Evolutionary conservation across 176 grass and related monocot genomes (phyloP).

Genomic region (Ananas comosus): DNA sequence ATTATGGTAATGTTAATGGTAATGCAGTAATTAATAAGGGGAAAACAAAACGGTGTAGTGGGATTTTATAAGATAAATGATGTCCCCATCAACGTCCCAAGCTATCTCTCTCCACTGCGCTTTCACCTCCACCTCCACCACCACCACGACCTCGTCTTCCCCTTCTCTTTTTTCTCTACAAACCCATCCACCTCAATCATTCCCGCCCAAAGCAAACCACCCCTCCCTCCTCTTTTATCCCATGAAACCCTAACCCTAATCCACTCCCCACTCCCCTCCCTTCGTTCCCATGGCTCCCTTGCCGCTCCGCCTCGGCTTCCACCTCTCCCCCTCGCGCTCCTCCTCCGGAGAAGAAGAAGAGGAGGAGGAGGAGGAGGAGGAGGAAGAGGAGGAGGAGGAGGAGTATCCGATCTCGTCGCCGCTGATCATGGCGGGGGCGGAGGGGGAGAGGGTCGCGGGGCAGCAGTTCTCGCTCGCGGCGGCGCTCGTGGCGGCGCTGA

Average conservation of each 20-base stretch:
- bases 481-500: constrained; percentile 52
- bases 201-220: constrained; percentile 1
- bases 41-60: neutral
- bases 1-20: neutral
- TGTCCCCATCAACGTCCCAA: neutral
- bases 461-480: constrained; percentile 54
- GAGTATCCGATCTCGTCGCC: constrained; percentile 55
- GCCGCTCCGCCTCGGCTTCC: constrained; percentile 55
- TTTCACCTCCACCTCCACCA: constrained; percentile 10
- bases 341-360: constrained; percentile 5
- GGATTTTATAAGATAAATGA: neutral
- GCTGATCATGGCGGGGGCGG: constrained; percentile 30
- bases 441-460: constrained; percentile 18
- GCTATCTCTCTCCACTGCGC: neutral
- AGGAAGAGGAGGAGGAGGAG: constrained; percentile 30
- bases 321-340: constrained; percentile 36
- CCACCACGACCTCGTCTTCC: constrained; percentile 21
- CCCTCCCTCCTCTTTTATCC: neutral
- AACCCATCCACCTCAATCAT: neutral
- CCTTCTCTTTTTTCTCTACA: constrained; percentile 8
- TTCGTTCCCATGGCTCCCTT: constrained; percentile 50
- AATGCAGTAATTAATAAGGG: neutral
- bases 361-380: constrained; percentile 21
- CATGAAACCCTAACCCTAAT: constrained; percentile 8
- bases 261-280: neutral